A percentile compares a stretch with the other conserved stretches of the same genome.
These are phyloP conservation scores for Furcasterigmium sp. DNA, from an alignment of 2,329 filamentous ascomycete species.

Conservation along the genomic window DNA sequence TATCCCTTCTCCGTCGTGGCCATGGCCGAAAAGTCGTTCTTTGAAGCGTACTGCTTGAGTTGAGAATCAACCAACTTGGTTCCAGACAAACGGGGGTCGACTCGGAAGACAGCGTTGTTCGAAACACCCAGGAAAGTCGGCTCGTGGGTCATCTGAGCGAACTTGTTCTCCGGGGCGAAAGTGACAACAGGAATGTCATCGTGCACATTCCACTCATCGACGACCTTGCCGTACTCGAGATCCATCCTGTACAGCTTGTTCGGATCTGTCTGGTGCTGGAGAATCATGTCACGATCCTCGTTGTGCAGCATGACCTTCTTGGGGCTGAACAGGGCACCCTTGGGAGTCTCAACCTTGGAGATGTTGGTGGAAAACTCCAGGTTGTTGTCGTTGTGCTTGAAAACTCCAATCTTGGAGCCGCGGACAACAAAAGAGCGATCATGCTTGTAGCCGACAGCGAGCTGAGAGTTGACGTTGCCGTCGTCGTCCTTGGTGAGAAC, in stretches of 20 bases:
- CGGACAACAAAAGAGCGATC: slow-evolving; percentile 96
- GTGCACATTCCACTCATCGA: slow-evolving; percentile 98
- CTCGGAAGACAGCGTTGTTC: slow-evolving; percentile 84
- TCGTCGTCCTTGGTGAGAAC: slow-evolving; percentile 63
- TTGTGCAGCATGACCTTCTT: slow-evolving; percentile 96
- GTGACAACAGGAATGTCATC: slow-evolving; percentile 90
- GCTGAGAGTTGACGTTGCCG: slow-evolving; percentile 83
- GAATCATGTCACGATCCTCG: slow-evolving; percentile 82
- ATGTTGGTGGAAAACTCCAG: slow-evolving; percentile 97
- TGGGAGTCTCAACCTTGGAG: slow-evolving; percentile 86
- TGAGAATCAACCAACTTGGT: slow-evolving; percentile 90
- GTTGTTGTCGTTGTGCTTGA: slow-evolving; percentile 91
- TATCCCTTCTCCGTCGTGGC: slow-evolving; percentile 96
- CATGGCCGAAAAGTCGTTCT: slow-evolving; percentile 94
- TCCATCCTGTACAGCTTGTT: slow-evolving; percentile 97
- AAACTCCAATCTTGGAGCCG: slow-evolving; percentile 96
- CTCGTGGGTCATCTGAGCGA: slow-evolving; percentile 91
- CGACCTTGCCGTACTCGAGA: slow-evolving; percentile 93
- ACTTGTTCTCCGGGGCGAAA: slow-evolving; percentile 96
- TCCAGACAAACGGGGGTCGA: slow-evolving; percentile 85
- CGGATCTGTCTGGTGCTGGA: slow-evolving; percentile 78
- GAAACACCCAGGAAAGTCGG: slow-evolving; percentile 94
- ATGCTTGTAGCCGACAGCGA: slow-evolving; percentile 95
- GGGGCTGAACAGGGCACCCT: slow-evolving; percentile 82
- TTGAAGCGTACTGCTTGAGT: slow-evolving; percentile 92